These are phyloP conservation scores for Penicillium atrosanguineum DNA, from an alignment of 495 filamentous ascomycete species.

Conservation along the genomic window DNA sequence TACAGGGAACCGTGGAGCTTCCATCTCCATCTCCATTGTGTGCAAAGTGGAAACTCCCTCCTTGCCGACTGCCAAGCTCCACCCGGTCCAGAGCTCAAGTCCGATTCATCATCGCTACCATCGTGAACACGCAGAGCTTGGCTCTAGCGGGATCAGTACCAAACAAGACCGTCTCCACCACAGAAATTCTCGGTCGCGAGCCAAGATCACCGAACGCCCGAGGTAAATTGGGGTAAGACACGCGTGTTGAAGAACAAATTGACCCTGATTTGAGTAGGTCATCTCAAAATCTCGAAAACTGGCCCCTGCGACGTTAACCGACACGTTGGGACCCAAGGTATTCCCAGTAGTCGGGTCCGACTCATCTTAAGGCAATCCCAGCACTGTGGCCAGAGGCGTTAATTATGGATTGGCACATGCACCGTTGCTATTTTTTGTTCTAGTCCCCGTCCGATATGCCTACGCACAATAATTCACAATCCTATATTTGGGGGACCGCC, in stretches of 20 bases:
- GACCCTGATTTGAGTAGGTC: neutral
- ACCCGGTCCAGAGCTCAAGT: neutral
- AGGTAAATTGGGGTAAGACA: neutral
- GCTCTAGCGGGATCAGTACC: neutral
- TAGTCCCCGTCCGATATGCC: neutral
- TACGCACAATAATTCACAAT: neutral
- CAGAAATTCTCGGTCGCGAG: constrained; percentile 1
- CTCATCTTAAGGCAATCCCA: constrained; percentile 21
- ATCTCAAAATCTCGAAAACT: constrained; percentile 5
- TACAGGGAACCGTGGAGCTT: neutral
- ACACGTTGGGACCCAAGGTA: constrained; percentile 23
- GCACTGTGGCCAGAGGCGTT: constrained; percentile 15
- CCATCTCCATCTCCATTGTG: neutral
- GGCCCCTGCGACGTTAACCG: constrained; percentile 26
- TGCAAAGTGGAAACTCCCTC: neutral
- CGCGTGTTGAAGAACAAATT: neutral
- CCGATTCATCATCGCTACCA: neutral
- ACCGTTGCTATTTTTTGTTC: neutral
- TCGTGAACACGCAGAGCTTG: neutral
- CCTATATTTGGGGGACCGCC: constrained; percentile 14
- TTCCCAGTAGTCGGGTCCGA: constrained; percentile 26
- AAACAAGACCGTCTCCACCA: neutral
- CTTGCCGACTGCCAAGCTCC: neutral
- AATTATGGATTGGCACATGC: constrained; percentile 4
- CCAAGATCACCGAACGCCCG: neutral